These are phyloP conservation scores for Oenanthe javanica DNA, from an alignment of 140 eudicot genomes.

Conservation along the genomic window DNA sequence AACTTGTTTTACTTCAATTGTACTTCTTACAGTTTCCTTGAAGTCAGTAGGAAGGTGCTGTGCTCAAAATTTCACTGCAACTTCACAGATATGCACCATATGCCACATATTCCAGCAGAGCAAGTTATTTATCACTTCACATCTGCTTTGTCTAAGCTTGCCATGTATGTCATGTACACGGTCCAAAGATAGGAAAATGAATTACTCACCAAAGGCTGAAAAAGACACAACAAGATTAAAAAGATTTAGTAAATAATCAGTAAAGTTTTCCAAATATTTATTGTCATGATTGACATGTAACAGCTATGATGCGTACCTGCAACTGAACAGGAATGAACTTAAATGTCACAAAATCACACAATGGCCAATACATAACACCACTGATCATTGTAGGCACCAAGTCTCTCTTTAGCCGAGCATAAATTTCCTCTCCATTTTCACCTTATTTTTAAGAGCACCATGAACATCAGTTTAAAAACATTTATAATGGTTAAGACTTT, in stretches of 20 bases:
- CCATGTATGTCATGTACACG: slow-evolving; percentile 84
- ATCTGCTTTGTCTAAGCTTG: slow-evolving; percentile 57
- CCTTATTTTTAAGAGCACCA: slow-evolving; percentile 30
- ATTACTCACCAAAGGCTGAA: slow-evolving; percentile 84
- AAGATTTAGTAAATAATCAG: not conserved
- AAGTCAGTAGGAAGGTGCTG: not conserved
- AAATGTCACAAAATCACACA: slow-evolving; percentile 93
- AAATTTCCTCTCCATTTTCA: slow-evolving; percentile 60
- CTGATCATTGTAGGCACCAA: slow-evolving; percentile 67
- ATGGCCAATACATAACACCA: slow-evolving; percentile 90
- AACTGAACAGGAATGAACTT: slow-evolving; percentile 87
- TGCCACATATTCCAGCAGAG: not conserved
- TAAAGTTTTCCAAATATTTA: not conserved
- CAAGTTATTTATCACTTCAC: slow-evolving; percentile 1
- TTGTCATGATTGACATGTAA: not conserved
- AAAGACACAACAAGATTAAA: not conserved
- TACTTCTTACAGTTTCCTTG: not conserved
- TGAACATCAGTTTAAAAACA: not conserved
- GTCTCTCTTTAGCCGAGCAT: slow-evolving; percentile 76
- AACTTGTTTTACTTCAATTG: not conserved
- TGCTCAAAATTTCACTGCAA: not conserved
- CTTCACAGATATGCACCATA: not conserved
- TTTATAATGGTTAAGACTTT: not conserved
- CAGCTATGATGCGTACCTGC: slow-evolving; percentile 40
- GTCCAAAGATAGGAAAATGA: slow-evolving; percentile 81